Conservation (phyloP, 768 basidiomycete species). For the Auricularia sp. region DNA sequence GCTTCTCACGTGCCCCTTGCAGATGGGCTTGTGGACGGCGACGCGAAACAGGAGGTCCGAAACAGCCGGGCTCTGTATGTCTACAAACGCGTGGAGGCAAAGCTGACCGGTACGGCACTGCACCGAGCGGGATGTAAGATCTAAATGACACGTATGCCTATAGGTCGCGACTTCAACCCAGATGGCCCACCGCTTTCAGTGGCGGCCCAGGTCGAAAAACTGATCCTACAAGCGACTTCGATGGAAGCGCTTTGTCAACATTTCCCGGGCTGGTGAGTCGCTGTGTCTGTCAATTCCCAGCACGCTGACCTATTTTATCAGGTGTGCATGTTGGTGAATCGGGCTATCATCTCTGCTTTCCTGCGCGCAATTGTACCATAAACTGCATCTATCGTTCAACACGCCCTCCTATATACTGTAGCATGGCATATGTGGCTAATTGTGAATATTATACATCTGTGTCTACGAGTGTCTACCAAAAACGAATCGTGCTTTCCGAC, state of each 20-base stretch:
- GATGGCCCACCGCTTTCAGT: conserved; percentile 24
- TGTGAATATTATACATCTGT: not conserved
- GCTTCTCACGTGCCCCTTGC: not conserved
- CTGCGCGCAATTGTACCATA: not conserved
- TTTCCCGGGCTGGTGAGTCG: conserved; percentile 44
- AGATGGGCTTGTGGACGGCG: conserved; percentile 13
- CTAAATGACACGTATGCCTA: too few relatives aligned
- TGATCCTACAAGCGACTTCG: conserved; percentile 35
- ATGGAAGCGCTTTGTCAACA: conserved; percentile 36
- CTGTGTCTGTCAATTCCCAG: conserved; percentile 41
- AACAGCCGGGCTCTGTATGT: conserved; percentile 33
- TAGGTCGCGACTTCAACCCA: conserved; percentile 37
- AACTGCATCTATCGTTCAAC: too few relatives aligned
- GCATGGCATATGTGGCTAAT: too few relatives aligned
- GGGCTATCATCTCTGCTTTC: not conserved
- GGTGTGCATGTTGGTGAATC: conserved; percentile 69
- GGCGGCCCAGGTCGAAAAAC: conserved; percentile 32
- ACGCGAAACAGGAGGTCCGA: conserved; percentile 27
- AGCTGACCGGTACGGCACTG: conserved; percentile 27
- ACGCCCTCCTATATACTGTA: too few relatives aligned
- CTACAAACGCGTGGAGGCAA: conserved; percentile 34
- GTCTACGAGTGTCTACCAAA: not conserved
- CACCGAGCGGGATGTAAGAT: not conserved
- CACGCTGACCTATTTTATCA: conserved; percentile 12
- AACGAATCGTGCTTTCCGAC: not conserved